Base-by-base conservation (phyloP, 768 basidiomycete genomes). In the Boletus insuetus region DNA sequence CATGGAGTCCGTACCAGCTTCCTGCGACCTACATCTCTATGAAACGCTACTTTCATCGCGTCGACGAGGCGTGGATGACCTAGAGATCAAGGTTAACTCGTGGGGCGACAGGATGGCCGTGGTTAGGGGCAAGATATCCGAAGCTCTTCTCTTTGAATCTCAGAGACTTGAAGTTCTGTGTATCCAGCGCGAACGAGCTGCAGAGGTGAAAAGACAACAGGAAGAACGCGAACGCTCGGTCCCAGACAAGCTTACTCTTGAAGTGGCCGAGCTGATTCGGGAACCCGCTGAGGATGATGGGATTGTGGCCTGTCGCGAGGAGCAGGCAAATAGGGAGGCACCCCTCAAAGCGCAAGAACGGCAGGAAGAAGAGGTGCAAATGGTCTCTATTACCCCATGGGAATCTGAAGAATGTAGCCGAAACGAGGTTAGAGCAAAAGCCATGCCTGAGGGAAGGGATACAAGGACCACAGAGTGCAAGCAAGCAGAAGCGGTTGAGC, bases 11-110 rank as follows among this genome's bases (percentile, higher is more conserved):
- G 56, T 69, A 10, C 76, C 82, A 34, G 71, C 73, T 42, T 66
- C 72, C 2, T 68, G 73, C 31, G 82, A 84, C 49, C 51, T 72
- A 17, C 64, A 74, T 40, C 70, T 78, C n/a, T 76, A 78, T 41
- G 79, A 84, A 45, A 64, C 65, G 20, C 52, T 90, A 1, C 76
- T 81, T 52, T 67, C 73, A 19, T 67, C 82, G 13, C 79, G 87
- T 42, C 69, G 72, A 41, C 73, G 77, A 52, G 74, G 75, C 8
- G 73, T 82, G 16, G 78, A 85, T 60, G 80, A 84, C 56, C 71
- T 77, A 1, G 82, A 84, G 58, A 56, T 75, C 17, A 76, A 74
- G 40, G 70, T 82, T 46, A 75, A 69, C 37, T 66, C 71, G 1
- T 88, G 83, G 81, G 66, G 74, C 39, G 77, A 82, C 53, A 74